Evolutionary conservation across 2,329 filamentous ascomycete genomes (phyloP), one percentile per base, ranked within the genome.

Genomic region (Aureobasidium uvarum): DNA sequence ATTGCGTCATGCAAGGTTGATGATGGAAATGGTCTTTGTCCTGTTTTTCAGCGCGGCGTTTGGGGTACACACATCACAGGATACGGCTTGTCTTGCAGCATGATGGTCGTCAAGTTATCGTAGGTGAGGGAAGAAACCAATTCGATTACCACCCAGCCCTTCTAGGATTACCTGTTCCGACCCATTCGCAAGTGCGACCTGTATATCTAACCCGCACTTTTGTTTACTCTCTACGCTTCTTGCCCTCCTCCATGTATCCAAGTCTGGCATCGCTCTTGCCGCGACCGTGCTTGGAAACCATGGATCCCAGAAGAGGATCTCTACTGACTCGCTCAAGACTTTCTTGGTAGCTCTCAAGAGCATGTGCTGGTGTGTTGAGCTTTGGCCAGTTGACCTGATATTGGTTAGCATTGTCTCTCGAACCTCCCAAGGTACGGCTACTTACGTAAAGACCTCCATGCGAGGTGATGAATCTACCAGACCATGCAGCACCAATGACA

Each of bases 371-470:
- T 13, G 92, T 93, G 76, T 96, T 96, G 55, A 99, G 85, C 75
- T 96, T 97, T 11, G 95, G 95, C 95, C 96, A 99, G 79, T 97
- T 98, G 70, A 97, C 93, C 92, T 96, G 68, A 51, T 60, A 52
- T 55, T 48, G 28, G 36, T 72, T 62, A 74, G 69, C 52, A 45
- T 39, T 28, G 1, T 10, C 23, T 31, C 36, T 38, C 31, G 16
- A 66, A 20, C 62, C 1, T 51, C 36, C n/a, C 1, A n/a, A 20
- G n/a, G 11, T 58, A 68, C 60, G 68, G 41, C n/a, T 52, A 87
- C 92, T 85, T 85, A 98, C 95, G 74, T 95, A 99, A 72, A 99
- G 87, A 83, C 96, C 93, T 66, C 95, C 95, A 74, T 97, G 90
- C 55, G 79, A 84, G 72, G 87, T 83, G 71, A 99, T 88, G 75